Percentiles rank a stretch among this genome's conserved stretches.
Conservation (phyloP, 192 early-diverging fungal species). For the Phlyctochytrium planicorne region DNA sequence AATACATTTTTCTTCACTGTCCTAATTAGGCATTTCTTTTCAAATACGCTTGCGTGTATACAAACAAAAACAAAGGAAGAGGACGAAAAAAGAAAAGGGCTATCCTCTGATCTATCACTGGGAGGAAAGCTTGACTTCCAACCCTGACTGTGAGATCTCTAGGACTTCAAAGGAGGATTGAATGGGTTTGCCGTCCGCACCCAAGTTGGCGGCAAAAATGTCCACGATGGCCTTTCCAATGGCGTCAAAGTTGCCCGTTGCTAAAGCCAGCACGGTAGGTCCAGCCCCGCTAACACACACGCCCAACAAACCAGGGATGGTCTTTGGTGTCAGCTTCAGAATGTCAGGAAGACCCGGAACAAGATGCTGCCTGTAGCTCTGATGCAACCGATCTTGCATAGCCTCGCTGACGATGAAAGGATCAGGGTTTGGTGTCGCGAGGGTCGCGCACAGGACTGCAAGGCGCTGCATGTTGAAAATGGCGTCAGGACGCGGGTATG, state of each 20-base stretch:
- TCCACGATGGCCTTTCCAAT: constrained; percentile 69
- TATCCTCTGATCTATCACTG: no score
- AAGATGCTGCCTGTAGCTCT: constrained; percentile 90
- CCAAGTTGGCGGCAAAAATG: constrained; percentile 56
- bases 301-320: constrained; percentile 82
- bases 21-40: no score
- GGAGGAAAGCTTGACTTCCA: constrained; percentile 9
- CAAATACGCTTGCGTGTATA: no score
- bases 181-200: constrained; percentile 44
- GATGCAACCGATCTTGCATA: constrained; percentile 97
- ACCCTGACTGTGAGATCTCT: constrained; percentile 16
- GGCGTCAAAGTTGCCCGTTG: constrained; percentile 76
- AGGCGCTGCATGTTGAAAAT: constrained; percentile 95
- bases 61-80: no score
- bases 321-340: constrained; percentile 69
- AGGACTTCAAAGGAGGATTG: constrained; percentile 20
- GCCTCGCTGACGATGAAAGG: constrained; percentile 82
- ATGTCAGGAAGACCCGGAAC: constrained; percentile 93
- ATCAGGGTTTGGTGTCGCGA: constrained; percentile 52
- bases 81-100: no score
- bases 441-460: constrained; percentile 83
- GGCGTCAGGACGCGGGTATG: constrained; percentile 78
- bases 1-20: no score
- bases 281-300: constrained; percentile 95
- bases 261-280: constrained; percentile 91